phyloP scores from a whole-genome alignment of 768 basidiomycete genomes.

The Russula virescens region DNA sequence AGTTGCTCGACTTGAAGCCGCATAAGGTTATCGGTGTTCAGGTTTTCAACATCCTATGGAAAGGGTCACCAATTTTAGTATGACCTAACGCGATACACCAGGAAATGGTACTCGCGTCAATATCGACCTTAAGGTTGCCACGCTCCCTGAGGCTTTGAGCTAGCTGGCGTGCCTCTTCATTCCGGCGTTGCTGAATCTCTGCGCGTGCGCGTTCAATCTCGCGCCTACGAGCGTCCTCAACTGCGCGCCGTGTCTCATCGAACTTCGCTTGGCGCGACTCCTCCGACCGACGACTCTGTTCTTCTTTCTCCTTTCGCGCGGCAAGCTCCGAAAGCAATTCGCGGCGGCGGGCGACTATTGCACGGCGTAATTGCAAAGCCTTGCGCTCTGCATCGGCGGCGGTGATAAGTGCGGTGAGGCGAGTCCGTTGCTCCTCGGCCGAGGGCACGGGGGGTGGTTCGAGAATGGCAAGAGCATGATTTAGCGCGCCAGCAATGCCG shows the following conservation, averaged over 20 bases:
- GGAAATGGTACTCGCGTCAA: slow-evolving; percentile 45
- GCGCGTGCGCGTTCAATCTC: slow-evolving; percentile 60
- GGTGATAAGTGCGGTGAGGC: slow-evolving; percentile 52
- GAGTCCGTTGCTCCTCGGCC: slow-evolving; percentile 53
- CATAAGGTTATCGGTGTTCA: slow-evolving; percentile 83
- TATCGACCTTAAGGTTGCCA: slow-evolving; percentile 65
- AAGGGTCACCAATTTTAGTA: slow-evolving; percentile 2
- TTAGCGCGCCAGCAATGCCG: slow-evolving; percentile 65
- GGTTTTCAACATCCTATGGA: slow-evolving; percentile 66
- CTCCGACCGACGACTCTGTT: slow-evolving; percentile 73
- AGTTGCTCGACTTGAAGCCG: slow-evolving; percentile 89
- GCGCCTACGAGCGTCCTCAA: slow-evolving; percentile 57
- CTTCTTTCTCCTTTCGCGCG: slow-evolving; percentile 84
- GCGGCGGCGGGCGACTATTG: slow-evolving; percentile 76
- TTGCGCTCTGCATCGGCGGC: slow-evolving; percentile 72
- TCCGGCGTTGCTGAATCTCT: slow-evolving; percentile 73
- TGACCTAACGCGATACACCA: background rate
- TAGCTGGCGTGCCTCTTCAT: slow-evolving; percentile 83
- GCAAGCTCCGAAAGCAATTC: slow-evolving; percentile 81
- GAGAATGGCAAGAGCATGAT: slow-evolving; percentile 59
- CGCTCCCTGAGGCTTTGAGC: slow-evolving; percentile 78
- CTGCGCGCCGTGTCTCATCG: slow-evolving; percentile 53
- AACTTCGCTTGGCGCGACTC: slow-evolving; percentile 58
- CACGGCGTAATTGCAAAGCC: slow-evolving; percentile 67
- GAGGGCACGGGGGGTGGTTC: slow-evolving; percentile 40